Evolutionary conservation across 2,329 filamentous ascomycete genomes (phyloP), one percentile per base, ranked within the genome.

Genomic region (Aspergillus transmontanensis): DNA sequence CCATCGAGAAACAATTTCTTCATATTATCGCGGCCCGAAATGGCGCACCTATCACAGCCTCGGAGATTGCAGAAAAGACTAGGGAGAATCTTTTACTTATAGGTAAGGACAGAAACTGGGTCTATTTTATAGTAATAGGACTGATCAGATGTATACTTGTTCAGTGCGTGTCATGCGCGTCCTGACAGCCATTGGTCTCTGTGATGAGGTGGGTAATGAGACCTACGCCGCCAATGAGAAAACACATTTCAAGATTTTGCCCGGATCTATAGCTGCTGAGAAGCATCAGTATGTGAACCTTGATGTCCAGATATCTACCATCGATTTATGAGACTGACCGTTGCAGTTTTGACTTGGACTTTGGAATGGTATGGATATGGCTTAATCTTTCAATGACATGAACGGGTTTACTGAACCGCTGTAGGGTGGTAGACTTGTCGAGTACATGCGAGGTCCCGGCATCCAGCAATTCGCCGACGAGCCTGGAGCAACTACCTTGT

Each of bases 361-460:
- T 62, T 39, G 57, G 59, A 28, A 61, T 62, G 63, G 64, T 64
- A 61, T 39, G 34, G 4, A 28, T 28, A n/a, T 16, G 26, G 12
- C 26, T 10, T 1, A 19, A 6, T 0, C 16, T n/a, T n/a, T n/a
- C n/a, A n/a, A n/a, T n/a, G 26, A 30, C 21, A 26, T 19, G 11
- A 6, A 14, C 3, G 6, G 14, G 12, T 28, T 6, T 50, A 23
- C 26, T 19, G 9, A 26, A 11, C 2, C 26, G 6, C 4, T 1
- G 23, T 21, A 28, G 45, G 16, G 58, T 34, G 62, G 46, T 5
- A 57, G 45, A 57, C 54, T 69, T 11, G 61, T 63, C 28, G 66
- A 69, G 3, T 69, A 65, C 45, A 68, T 69, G 66, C 64, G 67
- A 2, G 66, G 66, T 5, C 67, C 64, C 1, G 64, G 66, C 19